Evolutionary conservation across 2,329 filamentous ascomycete genomes (phyloP).

Genomic region (Penicillium polonicum): DNA sequence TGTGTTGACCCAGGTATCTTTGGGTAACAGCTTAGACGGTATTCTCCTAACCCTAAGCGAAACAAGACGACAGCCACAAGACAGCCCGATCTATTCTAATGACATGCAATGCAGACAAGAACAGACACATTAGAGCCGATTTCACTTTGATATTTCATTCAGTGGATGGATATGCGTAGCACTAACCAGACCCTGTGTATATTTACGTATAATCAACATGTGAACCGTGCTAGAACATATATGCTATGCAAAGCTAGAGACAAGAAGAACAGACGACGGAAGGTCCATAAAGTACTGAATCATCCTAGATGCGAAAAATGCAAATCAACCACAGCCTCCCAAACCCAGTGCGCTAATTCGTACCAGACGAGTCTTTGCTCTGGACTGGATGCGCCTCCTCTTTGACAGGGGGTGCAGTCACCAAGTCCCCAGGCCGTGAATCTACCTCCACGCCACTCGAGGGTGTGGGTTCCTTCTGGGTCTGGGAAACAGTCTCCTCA

Average conservation of each 20-base stretch:
- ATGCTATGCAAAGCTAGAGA: conserved; percentile 13
- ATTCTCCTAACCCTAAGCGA: background rate
- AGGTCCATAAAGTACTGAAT: background rate
- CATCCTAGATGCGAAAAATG: background rate
- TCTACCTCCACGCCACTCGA: background rate
- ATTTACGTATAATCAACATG: conserved; percentile 4
- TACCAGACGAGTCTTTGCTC: conserved; percentile 6
- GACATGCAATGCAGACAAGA: background rate
- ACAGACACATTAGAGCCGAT: background rate
- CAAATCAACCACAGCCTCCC: background rate
- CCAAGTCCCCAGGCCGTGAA: background rate
- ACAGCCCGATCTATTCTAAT: background rate
- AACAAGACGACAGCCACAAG: background rate
- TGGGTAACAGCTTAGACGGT: background rate
- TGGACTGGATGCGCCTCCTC: conserved; percentile 4
- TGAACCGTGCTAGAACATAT: conserved; percentile 2
- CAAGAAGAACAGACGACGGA: background rate
- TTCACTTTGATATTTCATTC: background rate
- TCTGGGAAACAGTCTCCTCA: background rate
- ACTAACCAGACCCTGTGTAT: background rate
- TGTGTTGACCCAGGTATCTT: background rate
- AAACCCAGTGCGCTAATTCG: background rate
- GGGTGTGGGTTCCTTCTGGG: background rate
- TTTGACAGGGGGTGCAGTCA: conserved; percentile 6
- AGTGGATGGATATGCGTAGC: background rate